Evolutionary conservation across 2,329 filamentous ascomycete species (phyloP), one percentile per base, ranked within the genome.

Genomic region (Sporothrix pseudoabietina): DNA sequence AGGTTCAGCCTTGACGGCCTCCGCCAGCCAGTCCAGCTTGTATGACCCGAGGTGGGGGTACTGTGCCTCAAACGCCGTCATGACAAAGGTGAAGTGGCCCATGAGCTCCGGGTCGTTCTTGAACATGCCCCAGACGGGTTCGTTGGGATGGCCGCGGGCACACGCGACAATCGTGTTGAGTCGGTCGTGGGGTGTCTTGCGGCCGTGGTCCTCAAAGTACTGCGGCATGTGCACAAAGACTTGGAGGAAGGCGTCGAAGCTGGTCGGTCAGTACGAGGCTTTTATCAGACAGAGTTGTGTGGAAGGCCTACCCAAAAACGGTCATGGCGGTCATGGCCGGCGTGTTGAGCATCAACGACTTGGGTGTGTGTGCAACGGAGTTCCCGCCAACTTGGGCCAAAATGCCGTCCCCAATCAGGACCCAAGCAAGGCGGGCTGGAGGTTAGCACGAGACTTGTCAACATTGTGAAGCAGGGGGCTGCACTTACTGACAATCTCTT

Each of bases 191-290:
- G 81, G 81, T 68, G 82, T 79, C 22, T 76, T 76, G 41, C 77
- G 77, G 47, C 80, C 80, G 69, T 79, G 80, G 26, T 77, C 69
- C 8, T 77, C 75, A 57, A 82, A 82, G 73, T 81, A 83, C 1
- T 76, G 73, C 0, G 80, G 79, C 61, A 81, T 76, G 69, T 76
- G 74, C 10, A 76, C 35, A 30, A 77, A 74, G 12, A 77, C 49
- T 4, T 72, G 49, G n/a, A 80, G 65, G 4, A 77, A 75, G 39
- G 75, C 75, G 44, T 80, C 79, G 65, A 78, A 80, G 4, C 78
- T 80, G 26, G 26, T 26, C 26, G 26, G 26, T 2, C 26, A 26
- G 26, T 26, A 2, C 26, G 26, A 26, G 26, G 26, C 26, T 26
- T 26, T 26, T 26, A 26, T 26, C 26, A 57, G 4, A 69, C 55